Base-by-base conservation (phyloP, 2,329 filamentous ascomycete genomes). In the Pestalotiopsis sp. region DNA sequence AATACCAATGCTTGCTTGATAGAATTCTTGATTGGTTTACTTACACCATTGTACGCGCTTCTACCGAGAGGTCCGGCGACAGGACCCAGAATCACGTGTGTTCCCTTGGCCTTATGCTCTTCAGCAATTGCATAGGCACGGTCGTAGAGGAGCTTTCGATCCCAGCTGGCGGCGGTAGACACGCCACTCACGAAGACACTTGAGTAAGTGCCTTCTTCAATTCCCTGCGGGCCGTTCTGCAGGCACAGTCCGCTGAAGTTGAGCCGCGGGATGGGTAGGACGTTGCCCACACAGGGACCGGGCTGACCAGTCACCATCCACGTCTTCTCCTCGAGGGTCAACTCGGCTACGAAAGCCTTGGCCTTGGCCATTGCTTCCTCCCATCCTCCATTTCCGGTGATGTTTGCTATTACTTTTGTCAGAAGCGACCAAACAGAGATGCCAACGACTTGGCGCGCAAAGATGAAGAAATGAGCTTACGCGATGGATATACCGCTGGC, bases 21-120 rank as follows among this genome's bases (percentile, higher is more conserved):
- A 7, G 7, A n/a, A 52, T n/a, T n/a, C 9, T 52, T 11, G 45
- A 20, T 9, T n/a, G 20, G 2, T 52, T 9, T 20, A 23, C 45
- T 52, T 52, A 52, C 45, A 38, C 92, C 92, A 1, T 77, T 76
- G 71, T 80, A 81, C 45, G 80, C 80, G 4, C 78, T 80, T n/a
- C 81, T 78, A 13, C 83, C 85, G 14, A 85, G 79, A 25, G 84
- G 82, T 1, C 82, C 82, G 14, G 76, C 75, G 23, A 83, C 80
- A 13, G 83, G 81, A 1, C 69, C 71, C 2, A 94, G 84, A 71
- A 90, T 87, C 31, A 94, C 83, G 76, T 94, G 91, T 25, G 92
- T 86, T 68, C 92, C 92, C 81, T 95, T 95, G 71, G 81, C 90
- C 73, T 86, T 88, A 77, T 92, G 90, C 78, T 95, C 93, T 62